phyloP scores from a whole-genome alignment of 306 rosid species.

The Fagus crenata region DNA sequence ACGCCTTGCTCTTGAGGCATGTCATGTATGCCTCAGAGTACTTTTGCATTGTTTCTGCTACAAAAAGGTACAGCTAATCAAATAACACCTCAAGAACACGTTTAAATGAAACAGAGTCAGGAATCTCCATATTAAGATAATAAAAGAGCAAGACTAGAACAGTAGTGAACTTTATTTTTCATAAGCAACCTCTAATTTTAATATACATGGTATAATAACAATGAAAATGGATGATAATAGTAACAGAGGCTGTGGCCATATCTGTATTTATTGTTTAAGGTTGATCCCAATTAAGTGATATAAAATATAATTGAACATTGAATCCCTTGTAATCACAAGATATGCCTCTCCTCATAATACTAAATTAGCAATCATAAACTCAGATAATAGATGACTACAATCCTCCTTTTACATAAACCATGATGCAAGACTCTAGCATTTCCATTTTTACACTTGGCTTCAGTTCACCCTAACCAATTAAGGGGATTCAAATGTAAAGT shows the following conservation, averaged over 20 bases:
- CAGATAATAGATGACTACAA: too few species aligned
- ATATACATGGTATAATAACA: not conserved
- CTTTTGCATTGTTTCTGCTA: slow-evolving; percentile 20
- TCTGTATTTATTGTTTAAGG: not conserved
- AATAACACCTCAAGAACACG: not conserved
- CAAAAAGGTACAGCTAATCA: slow-evolving; percentile 17
- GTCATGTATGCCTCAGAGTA: slow-evolving; percentile 6
- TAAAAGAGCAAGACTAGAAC: not conserved
- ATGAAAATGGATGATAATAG: not conserved
- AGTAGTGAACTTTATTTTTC: not conserved
- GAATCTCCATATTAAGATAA: not conserved
- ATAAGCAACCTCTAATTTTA: not conserved
- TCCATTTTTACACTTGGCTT: not conserved
- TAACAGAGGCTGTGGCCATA: not conserved
- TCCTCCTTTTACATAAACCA: too few species aligned
- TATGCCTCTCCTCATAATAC: not conserved
- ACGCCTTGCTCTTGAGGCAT: slow-evolving; percentile 16
- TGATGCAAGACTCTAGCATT: not conserved
- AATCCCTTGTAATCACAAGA: not conserved
- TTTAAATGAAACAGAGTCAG: not conserved
- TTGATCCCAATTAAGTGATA: not conserved
- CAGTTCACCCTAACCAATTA: not conserved
- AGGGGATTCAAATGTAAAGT: not conserved
- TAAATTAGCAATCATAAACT: not conserved
- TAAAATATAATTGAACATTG: not conserved